Base-by-base conservation (phyloP, 768 basidiomycete genomes). In the Cantharellus cinnabarinus region DNA sequence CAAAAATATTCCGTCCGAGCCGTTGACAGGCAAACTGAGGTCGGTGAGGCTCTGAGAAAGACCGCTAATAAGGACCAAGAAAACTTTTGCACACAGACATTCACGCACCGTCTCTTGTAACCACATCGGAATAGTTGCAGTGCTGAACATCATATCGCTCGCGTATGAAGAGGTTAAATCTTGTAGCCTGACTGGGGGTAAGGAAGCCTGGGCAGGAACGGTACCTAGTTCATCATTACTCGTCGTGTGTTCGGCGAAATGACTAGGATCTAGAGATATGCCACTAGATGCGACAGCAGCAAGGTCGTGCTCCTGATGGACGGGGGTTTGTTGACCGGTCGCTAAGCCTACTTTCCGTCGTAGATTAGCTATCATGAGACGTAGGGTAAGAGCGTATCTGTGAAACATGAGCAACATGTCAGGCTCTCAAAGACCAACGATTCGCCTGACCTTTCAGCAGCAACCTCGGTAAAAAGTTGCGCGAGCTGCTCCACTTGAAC, bases 291-390 rank as follows among this genome's bases (percentile, higher is more conserved):
- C 20, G 1, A 29, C 20, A 29, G 20, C 20, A 29, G 20, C 20
- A 29, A 29, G 20, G 20, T 37, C 29, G 38, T 2, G n/a, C 66
- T 42, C 63, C 66, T 65, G 38, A 69, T 66, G 15, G 72, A 59
- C 39, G 87, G 72, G 3, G 10, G 61, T 55, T 20, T 61, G 61
- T 35, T 61, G 60, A 40, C 63, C 61, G 35, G 61, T 57, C 38
- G 41, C n/a, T 14, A 29, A 42, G 2, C 88, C 87, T 48, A 91
- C 77, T 71, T 90, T 94, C 61, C 90, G 83, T 51, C 89, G 81
- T 60, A 94, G 77, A 70, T 88, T 89, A 55, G 89, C 84, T 57
- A 95, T 77, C 90, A 94, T 93, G 66, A 95, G 83, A 58, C 90
- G 83, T 35, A 97, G 74, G 3, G 91, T 88, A 42, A 93, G 73